Conservation (phyloP, 2,329 filamentous ascomycete genomes). For the Botrytis fabae region DNA sequence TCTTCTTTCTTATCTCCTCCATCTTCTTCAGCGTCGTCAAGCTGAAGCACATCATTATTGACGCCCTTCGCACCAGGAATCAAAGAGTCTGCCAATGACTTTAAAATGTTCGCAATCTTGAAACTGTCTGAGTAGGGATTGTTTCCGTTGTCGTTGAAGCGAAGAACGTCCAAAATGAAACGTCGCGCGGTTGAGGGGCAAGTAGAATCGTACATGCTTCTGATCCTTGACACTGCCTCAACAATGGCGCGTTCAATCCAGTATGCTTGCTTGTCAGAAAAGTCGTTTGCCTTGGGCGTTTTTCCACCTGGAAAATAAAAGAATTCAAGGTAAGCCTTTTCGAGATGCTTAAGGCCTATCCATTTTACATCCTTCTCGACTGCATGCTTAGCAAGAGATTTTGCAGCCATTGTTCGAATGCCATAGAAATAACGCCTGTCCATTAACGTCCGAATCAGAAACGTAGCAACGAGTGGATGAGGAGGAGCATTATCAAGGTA, state of each 20-base stretch:
- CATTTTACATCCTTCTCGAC: conserved; percentile 64
- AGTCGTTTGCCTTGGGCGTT: conserved; percentile 88
- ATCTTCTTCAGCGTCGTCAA: conserved; percentile 46
- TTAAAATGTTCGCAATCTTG: conserved; percentile 81
- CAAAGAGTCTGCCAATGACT: conserved; percentile 58
- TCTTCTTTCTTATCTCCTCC: conserved; percentile 46
- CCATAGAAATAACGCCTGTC: conserved; percentile 92
- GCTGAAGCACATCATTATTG: conserved; percentile 40
- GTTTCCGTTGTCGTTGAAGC: conserved; percentile 91
- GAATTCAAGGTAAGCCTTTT: conserved; percentile 81
- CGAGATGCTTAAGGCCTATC: conserved; percentile 80
- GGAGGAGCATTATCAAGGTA: conserved; percentile 67
- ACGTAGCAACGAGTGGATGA: conserved; percentile 82
- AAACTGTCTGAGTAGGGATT: conserved; percentile 88
- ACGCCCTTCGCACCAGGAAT: conserved; percentile 47
- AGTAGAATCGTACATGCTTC: conserved; percentile 57
- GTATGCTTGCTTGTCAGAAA: conserved; percentile 82
- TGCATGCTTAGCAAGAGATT: conserved; percentile 75
- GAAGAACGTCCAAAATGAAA: conserved; percentile 85
- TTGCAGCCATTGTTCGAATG: conserved; percentile 81
- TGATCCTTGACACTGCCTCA: conserved; percentile 74
- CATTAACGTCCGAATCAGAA: conserved; percentile 85
- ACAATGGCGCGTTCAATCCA: conserved; percentile 82
- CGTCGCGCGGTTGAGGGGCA: conserved; percentile 77
- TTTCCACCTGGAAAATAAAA: conserved; percentile 79